Evolutionary conservation across 805 yeast species (phyloP).

Genomic region (Lipomyces starkeyi): DNA sequence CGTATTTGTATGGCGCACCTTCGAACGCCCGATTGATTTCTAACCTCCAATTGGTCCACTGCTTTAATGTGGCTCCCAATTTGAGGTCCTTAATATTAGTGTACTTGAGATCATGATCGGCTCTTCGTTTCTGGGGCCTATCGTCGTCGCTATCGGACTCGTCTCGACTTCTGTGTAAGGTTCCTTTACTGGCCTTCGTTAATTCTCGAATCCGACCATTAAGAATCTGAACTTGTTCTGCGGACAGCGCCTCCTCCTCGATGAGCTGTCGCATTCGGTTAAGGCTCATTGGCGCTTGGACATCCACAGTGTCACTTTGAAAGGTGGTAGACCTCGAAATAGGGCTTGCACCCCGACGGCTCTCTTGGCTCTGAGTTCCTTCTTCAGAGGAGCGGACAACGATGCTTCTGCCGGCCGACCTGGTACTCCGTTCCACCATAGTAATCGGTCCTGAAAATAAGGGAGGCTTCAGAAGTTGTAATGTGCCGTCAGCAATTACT

Average conservation of each 20-base stretch:
- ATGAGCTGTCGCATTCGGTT: background rate
- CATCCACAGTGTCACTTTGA: background rate
- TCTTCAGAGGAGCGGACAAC: conserved; percentile 2
- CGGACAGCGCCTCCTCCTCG: background rate
- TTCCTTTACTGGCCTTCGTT: background rate
- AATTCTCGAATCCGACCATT: background rate
- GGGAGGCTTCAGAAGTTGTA: too few relatives aligned
- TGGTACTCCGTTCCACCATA: conserved; percentile 48
- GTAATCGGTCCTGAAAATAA: background rate
- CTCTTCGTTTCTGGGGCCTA: background rate
- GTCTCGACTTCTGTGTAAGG: background rate
- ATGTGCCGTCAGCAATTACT: too few relatives aligned
- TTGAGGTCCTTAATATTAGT: background rate
- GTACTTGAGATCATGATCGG: background rate
- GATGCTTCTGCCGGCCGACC: conserved; percentile 3
- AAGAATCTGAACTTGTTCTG: background rate
- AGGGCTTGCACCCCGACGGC: background rate
- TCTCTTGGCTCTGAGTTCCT: background rate
- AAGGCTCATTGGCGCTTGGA: background rate
- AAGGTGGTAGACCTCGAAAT: background rate
- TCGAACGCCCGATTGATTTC: background rate
- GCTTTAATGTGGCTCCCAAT: background rate
- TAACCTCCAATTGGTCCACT: background rate
- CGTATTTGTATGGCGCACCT: background rate
- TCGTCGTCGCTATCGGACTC: background rate